Evolutionary conservation across 2,329 filamentous ascomycete species (phyloP).

Genomic region (Trichoderma semiorbis): DNA sequence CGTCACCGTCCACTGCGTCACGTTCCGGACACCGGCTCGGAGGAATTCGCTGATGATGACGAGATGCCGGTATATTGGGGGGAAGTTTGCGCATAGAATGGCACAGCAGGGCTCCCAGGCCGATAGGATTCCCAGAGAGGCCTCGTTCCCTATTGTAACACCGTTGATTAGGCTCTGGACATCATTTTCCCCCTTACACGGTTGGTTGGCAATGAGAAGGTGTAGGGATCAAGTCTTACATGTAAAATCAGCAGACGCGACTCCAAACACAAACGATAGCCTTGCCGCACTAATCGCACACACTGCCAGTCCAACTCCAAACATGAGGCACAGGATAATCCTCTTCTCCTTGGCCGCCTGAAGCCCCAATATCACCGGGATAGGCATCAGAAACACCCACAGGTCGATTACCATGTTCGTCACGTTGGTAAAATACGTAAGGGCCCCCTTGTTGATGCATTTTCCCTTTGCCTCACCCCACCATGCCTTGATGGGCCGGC

Average conservation of each 20-base stretch:
- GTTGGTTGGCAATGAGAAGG: background rate
- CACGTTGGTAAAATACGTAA: slow-evolving; percentile 19
- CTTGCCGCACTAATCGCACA: slow-evolving; percentile 20
- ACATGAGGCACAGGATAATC: slow-evolving; percentile 16
- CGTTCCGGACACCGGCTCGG: background rate
- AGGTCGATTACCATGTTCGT: slow-evolving; percentile 18
- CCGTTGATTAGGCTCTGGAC: background rate
- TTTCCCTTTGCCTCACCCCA: slow-evolving; percentile 5
- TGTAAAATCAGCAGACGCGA: slow-evolving; percentile 16
- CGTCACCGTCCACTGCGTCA: background rate
- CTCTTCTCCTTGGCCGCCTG: slow-evolving; percentile 16
- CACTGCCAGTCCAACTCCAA: slow-evolving; percentile 20
- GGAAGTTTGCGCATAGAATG: slow-evolving; percentile 20
- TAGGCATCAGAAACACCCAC: slow-evolving; percentile 20
- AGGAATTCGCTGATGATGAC: background rate
- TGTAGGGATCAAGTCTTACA: background rate
- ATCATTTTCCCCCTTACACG: background rate
- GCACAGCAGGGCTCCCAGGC: slow-evolving; percentile 21
- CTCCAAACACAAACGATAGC: slow-evolving; percentile 17
- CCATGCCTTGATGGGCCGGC: slow-evolving; percentile 16
- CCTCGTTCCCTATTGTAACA: slow-evolving; percentile 10
- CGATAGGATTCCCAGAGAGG: slow-evolving; percentile 16
- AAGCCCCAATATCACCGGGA: slow-evolving; percentile 12
- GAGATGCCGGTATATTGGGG: slow-evolving; percentile 14
- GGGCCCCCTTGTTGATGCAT: slow-evolving; percentile 19